Conservation (phyloP, 306 rosid genomes). For the Gastrolobium bilobum region DNA sequence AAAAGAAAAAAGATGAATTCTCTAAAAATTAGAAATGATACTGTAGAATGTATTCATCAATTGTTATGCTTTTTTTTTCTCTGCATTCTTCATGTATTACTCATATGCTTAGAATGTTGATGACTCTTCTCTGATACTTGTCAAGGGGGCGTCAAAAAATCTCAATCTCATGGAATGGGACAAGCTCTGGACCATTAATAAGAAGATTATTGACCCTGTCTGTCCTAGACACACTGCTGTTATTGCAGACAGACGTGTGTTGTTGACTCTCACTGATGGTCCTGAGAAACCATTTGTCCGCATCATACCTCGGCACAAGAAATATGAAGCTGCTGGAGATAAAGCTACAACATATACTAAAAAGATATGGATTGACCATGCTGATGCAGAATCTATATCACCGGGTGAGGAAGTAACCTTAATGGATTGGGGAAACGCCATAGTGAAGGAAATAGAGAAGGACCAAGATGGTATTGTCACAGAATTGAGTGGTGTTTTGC, state of each 20-base stretch:
- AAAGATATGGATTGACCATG: constrained; percentile 77
- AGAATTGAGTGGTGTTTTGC: constrained; percentile 78
- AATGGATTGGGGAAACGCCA: constrained; percentile 99
- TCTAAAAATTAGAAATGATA: constrained; percentile 29
- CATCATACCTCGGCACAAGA: constrained; percentile 90
- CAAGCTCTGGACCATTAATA: constrained; percentile 95
- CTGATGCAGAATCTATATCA: constrained; percentile 73
- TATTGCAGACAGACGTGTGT: constrained; percentile 69
- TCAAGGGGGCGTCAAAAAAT: constrained; percentile 92
- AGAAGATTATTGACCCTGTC: constrained; percentile 94
- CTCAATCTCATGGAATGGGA: constrained; percentile 99
- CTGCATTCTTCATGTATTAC: constrained; percentile 14
- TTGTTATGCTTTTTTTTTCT: constrained; percentile 1
- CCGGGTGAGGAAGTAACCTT: constrained; percentile 86
- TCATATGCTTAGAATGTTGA: constrained; percentile 33
- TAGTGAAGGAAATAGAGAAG: constrained; percentile 73
- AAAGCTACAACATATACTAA: constrained; percentile 79
- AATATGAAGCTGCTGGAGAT: constrained; percentile 86
- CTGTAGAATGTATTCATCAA: background rate
- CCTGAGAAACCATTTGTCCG: constrained; percentile 82
- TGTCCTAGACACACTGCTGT: constrained; percentile 96
- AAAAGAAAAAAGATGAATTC: constrained; percentile 30
- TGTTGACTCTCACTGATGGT: constrained; percentile 82
- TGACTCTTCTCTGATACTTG: constrained; percentile 38
- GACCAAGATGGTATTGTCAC: constrained; percentile 76